phyloP scores from a whole-genome alignment of 179 eudicot genomes.

The Vitellaria paradoxa region DNA sequence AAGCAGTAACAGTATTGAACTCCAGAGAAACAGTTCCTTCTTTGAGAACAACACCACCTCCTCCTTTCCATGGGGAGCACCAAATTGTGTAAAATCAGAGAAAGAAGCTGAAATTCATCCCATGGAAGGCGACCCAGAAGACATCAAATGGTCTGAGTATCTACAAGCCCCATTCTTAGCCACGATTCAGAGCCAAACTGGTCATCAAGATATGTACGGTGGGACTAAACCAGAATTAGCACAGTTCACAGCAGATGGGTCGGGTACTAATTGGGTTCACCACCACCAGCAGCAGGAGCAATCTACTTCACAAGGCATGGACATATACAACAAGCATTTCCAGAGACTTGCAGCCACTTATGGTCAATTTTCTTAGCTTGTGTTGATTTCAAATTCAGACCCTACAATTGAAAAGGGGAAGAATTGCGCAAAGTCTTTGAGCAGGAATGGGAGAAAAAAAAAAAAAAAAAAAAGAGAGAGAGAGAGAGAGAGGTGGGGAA shows the following conservation, averaged over 20 bases:
- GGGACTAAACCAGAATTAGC: slow-evolving; percentile 35
- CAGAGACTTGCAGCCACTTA: slow-evolving; percentile 71
- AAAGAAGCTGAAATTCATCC: slow-evolving; percentile 31
- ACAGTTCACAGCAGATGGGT: slow-evolving; percentile 12
- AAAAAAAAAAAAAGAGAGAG: no score
- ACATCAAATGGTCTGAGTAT: slow-evolving; percentile 75
- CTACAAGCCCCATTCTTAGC: slow-evolving; percentile 55
- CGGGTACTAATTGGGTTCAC: slow-evolving; percentile 34
- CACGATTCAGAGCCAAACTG: slow-evolving; percentile 22
- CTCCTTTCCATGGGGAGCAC: slow-evolving; percentile 41
- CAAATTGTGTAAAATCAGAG: slow-evolving; percentile 34
- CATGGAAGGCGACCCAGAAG: slow-evolving; percentile 37
- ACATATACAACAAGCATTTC: slow-evolving; percentile 59
- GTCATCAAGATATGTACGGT: slow-evolving; percentile 36
- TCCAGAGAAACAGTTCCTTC: slow-evolving; percentile 26
- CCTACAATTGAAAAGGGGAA: not conserved
- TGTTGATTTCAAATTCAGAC: not conserved
- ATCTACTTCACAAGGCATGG: slow-evolving; percentile 32
- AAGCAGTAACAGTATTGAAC: slow-evolving; percentile 15
- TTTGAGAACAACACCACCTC: slow-evolving; percentile 20
- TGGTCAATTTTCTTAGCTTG: slow-evolving; percentile 65
- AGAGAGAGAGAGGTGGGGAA: not conserved
- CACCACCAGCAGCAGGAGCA: slow-evolving; percentile 24
- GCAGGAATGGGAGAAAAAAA: no score
- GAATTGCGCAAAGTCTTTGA: no score